Evolutionary conservation across 805 yeast genomes (phyloP).

Genomic region (Saturnispora dispora): DNA sequence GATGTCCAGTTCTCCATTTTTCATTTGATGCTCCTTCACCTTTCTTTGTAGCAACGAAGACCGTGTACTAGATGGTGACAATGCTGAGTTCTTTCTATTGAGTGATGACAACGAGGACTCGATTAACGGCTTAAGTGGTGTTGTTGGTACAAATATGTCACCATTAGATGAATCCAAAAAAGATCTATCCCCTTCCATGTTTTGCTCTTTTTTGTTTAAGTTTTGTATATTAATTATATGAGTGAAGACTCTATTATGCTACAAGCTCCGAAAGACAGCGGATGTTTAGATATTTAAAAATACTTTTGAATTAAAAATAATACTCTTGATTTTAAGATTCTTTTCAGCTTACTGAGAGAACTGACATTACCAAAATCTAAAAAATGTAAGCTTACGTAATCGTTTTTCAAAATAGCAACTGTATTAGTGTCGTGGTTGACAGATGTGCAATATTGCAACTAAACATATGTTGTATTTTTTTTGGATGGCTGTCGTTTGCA

Average conservation of each 20-base stretch:
- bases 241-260: too few species aligned
- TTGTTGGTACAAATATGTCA: constrained; percentile 13
- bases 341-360: background rate
- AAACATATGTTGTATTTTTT: too few species aligned
- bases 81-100: constrained; percentile 5
- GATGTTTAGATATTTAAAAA: too few species aligned
- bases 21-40: constrained; percentile 7
- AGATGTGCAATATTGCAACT: background rate
- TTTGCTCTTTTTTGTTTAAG: background rate
- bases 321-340: background rate
- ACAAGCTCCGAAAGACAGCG: background rate
- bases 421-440: background rate
- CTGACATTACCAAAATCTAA: background rate
- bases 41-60: constrained; percentile 6
- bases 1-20: constrained; percentile 5
- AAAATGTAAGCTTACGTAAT: background rate
- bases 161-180: constrained; percentile 3
- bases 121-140: constrained; percentile 27
- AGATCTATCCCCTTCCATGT: constrained; percentile 5
- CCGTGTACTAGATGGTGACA: background rate
- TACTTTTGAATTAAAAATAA: too few species aligned
- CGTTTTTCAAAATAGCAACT: background rate
- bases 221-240: too few species aligned
- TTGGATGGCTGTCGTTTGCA: too few species aligned
- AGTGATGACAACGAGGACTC: constrained; percentile 24